These are phyloP conservation scores for Avena sativa DNA, from an alignment of 176 grass and related monocot genomes.

Conservation along the genomic window DNA sequence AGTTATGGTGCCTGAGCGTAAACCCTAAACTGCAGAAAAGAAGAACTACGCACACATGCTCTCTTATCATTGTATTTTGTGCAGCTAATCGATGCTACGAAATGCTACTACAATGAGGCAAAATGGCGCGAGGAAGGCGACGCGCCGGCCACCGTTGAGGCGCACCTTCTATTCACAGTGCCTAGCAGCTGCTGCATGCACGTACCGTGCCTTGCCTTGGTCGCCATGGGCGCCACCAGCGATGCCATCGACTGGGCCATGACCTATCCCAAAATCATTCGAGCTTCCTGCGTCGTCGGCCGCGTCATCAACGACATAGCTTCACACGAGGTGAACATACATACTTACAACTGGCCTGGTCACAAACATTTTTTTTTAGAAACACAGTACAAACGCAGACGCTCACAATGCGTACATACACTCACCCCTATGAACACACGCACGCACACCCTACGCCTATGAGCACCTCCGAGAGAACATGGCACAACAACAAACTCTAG, in stretches of 20 bases:
- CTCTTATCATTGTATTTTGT: not conserved
- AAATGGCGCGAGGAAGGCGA: slow-evolving; percentile 23
- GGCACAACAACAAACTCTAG: no score
- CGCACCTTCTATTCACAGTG: not conserved
- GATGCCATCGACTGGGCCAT: slow-evolving; percentile 1
- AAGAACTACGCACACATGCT: no score
- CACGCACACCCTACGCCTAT: no score
- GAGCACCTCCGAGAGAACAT: no score
- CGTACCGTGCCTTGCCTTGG: not conserved
- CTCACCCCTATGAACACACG: no score
- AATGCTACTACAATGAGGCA: slow-evolving; percentile 11
- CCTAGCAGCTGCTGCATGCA: not conserved
- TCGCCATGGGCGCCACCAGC: not conserved
- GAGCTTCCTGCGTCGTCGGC: slow-evolving; percentile 20
- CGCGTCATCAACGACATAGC: slow-evolving; percentile 15
- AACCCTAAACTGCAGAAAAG: no score
- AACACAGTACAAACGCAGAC: no score
- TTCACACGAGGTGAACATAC: not conserved
- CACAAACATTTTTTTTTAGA: no score
- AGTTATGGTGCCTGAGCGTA: not conserved
- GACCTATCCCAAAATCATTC: slow-evolving; percentile 28
- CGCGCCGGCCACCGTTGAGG: not conserved
- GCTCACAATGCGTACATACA: no score
- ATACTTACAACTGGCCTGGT: no score
- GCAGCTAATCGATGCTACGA: not conserved